Evolutionary conservation across 1,284 basidiomycete species (phyloP), one percentile per base, ranked within the genome.

Genomic region (Taiwanofungus camphoratus): DNA sequence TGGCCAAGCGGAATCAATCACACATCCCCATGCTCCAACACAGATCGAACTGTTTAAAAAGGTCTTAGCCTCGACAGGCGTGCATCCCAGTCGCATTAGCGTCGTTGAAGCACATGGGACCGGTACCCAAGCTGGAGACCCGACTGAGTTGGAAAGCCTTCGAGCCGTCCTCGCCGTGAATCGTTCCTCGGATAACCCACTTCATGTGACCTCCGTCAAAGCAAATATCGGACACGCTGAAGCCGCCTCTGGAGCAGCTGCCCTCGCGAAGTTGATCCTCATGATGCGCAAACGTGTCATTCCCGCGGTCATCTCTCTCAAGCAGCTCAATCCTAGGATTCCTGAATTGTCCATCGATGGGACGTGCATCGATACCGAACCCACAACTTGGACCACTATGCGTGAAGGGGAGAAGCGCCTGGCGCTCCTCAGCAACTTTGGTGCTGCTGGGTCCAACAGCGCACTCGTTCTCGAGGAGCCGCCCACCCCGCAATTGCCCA

Each of bases 51-150:
- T 87, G 15, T 74, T 85, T 53, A 57, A 61, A 36, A 66, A 63
- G 4, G 57, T 84, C 19, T 58, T 86, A 9, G 52, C 62, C 3
- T 65, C 64, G 30, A 63, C 79, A 6, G 69, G 70, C 2, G 56
- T 83, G 3, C 56, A 65, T 29, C 61, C 76, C 0, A 55, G 56
- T 33, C 66, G 73, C 5, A 63, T 87, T 44, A 76, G 69, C 49
- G 71, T 86, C 13, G 68, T 82, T 12, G 84, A 87, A 55, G 82
- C 82, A 1, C 84, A 87, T 53, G 83, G 82, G 1, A 82, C 84
- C 1, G 84, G 65, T 4, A 69, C 84, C 0, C 77, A 79, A 52
- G 78, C 77, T 2, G 84, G 84, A 7, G 84, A 87, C 57, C 72
- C 77, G 1, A 71, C 65, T 46, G 83, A 87, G 53, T 54, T 86